phyloP scores from a whole-genome alignment of 805 yeast species.

The Citeromyces matritensis region DNA sequence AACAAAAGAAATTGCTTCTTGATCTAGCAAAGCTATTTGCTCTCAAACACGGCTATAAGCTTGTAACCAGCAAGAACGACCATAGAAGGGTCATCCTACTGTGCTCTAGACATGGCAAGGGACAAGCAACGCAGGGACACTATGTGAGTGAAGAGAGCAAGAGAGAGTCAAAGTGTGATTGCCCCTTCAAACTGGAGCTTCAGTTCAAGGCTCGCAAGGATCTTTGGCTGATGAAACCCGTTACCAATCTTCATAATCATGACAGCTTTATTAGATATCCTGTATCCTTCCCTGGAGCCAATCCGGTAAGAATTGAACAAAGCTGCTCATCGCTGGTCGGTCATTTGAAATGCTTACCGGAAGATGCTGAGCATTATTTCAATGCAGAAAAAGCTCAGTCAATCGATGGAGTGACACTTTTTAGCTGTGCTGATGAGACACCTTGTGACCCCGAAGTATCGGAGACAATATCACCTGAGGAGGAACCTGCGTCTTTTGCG shows the following conservation, averaged over 20 bases:
- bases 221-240: slow-evolving; percentile 12
- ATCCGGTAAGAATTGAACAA: too few species aligned
- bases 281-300: too few species aligned
- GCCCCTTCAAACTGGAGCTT: slow-evolving; percentile 11
- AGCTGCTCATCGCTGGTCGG: too few species aligned
- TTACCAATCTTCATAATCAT: slow-evolving; percentile 8
- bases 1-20: slow-evolving; percentile 8
- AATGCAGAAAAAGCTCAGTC: too few species aligned
- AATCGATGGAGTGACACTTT: too few species aligned
- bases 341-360: too few species aligned
- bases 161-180: slow-evolving; percentile 5
- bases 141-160: slow-evolving; percentile 1
- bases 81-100: slow-evolving; percentile 9
- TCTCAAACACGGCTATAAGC: slow-evolving; percentile 9
- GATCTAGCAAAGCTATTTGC: slow-evolving; percentile 11
- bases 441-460: too few species aligned
- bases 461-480: too few species aligned
- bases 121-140: slow-evolving; percentile 2
- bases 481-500: too few species aligned
- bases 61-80: slow-evolving; percentile 11
- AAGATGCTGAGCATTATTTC: too few species aligned
- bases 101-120: slow-evolving; percentile 7
- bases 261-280: too few species aligned
- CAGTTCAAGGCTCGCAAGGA: slow-evolving; percentile 10
- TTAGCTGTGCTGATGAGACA: too few species aligned